Percentiles rank a stretch among this genome's conserved stretches.
These are phyloP conservation scores for Polyporus arcularius DNA, from an alignment of 768 basidiomycete species.

Conservation along the genomic window DNA sequence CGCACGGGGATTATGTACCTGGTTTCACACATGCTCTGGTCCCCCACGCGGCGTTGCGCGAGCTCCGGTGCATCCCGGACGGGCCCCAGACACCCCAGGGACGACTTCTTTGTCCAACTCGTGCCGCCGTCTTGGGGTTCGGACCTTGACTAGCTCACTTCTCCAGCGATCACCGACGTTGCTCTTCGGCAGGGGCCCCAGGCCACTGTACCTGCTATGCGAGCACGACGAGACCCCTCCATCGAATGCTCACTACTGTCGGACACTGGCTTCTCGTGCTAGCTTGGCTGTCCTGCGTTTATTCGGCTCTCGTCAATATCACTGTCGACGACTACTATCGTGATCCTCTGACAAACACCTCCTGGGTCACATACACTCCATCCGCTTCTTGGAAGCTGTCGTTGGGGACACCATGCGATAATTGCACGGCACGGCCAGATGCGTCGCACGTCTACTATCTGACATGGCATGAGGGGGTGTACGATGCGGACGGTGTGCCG, in stretches of 20 bases:
- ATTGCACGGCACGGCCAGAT: slow-evolving; percentile 9
- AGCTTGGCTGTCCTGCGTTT: not conserved
- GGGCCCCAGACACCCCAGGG: no score
- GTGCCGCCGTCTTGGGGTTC: no score
- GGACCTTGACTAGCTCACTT: no score
- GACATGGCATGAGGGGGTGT: slow-evolving; percentile 19
- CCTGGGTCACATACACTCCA: slow-evolving; percentile 4
- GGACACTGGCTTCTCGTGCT: not conserved
- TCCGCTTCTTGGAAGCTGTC: slow-evolving; percentile 2
- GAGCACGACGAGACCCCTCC: not conserved
- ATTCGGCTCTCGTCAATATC: not conserved
- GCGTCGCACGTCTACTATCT: not conserved
- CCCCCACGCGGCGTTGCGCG: no score
- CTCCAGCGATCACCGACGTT: no score
- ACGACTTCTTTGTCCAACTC: no score
- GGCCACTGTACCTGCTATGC: no score
- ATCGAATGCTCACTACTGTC: not conserved
- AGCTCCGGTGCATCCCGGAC: no score
- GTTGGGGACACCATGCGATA: slow-evolving; percentile 4
- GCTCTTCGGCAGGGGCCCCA: no score
- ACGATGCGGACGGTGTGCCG: slow-evolving; percentile 11
- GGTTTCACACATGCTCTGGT: no score
- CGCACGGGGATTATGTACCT: no score
- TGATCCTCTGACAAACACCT: not conserved
- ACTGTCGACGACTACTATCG: slow-evolving; percentile 10